Conservation (phyloP, 768 basidiomycete genomes). For the Grammothele lineata region DNA sequence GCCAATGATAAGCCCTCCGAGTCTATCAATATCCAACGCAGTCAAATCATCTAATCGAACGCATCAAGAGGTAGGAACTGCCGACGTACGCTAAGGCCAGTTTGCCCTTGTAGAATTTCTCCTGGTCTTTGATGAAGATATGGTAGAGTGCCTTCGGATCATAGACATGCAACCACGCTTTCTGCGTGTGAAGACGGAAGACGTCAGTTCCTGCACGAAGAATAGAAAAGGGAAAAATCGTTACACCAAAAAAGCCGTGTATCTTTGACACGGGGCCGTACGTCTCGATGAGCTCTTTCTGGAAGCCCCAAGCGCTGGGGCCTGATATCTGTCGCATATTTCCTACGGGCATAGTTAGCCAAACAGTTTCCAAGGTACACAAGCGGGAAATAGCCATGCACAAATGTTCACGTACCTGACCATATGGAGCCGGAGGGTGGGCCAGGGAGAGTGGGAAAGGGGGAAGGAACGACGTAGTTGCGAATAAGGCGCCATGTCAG, state of each 20-base stretch:
- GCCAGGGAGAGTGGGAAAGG: too few species aligned
- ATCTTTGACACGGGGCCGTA: conserved; percentile 43
- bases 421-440: too few species aligned
- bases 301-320: background rate
- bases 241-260: conserved; percentile 43
- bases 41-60: conserved; percentile 9
- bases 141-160: conserved; percentile 47
- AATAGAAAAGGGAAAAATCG: conserved; percentile 3
- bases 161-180: conserved; percentile 36
- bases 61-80: too few species aligned
- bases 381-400: too few species aligned
- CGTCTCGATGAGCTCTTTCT: conserved; percentile 6
- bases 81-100: too few species aligned
- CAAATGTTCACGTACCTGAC: too few species aligned
- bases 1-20: conserved; percentile 30
- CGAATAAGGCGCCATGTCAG: background rate
- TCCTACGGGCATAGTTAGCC: background rate
- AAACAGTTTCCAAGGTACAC: too few species aligned
- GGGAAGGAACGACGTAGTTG: too few species aligned
- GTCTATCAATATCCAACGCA: too few species aligned
- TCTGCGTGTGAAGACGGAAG: too few species aligned
- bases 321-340: background rate
- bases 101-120: too few species aligned
- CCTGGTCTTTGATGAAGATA: conserved; percentile 44
- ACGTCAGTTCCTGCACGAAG: too few species aligned